phyloP scores from a whole-genome alignment of 371 early-diverging fungal genomes.

The Quaeritorhiza haematococci region DNA sequence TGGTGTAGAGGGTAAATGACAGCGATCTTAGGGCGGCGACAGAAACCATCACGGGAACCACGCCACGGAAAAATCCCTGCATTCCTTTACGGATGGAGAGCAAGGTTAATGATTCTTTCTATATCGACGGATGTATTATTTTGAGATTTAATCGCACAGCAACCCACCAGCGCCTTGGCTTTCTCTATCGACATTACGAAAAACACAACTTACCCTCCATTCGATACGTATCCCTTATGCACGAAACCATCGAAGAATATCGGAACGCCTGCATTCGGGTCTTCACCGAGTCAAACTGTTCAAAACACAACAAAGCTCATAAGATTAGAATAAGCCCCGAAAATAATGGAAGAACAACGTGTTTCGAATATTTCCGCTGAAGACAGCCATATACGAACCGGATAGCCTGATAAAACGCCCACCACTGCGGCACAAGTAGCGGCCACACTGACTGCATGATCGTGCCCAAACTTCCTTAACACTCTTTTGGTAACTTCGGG shows the following conservation, averaged over 20 bases:
- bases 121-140: no score
- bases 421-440: neutral
- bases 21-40: constrained; percentile 33
- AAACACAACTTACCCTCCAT: no score
- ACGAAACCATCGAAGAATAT: constrained; percentile 30
- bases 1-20: constrained; percentile 34
- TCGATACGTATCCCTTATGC: constrained; percentile 29
- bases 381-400: no score
- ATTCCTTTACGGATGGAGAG: constrained; percentile 15
- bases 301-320: no score
- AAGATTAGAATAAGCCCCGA: neutral
- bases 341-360: neutral
- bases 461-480: no score
- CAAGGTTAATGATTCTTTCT: no score
- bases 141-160: no score
- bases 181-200: no score
- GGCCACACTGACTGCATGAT: neutral
- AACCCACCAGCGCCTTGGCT: no score
- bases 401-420: neutral
- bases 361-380: no score
- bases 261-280: constrained; percentile 45
- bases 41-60: constrained; percentile 29
- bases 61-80: constrained; percentile 39
- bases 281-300: constrained; percentile 39
- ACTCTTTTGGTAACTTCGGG: no score